These are phyloP conservation scores for Plantago lanceolata DNA, from an alignment of 305 asterid species.

Conservation along the genomic window DNA sequence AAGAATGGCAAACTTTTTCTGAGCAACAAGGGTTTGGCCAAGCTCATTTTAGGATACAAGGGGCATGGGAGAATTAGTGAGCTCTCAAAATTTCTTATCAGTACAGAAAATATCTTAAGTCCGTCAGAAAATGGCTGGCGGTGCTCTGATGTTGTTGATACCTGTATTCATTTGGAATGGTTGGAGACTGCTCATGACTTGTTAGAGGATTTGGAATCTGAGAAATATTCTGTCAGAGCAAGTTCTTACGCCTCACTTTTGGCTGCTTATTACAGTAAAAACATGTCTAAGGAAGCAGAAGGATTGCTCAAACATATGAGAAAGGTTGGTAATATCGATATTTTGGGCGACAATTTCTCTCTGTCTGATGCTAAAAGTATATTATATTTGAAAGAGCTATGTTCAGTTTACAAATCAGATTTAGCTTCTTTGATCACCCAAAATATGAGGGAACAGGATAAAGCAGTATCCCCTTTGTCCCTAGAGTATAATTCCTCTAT, in stretches of 20 bases:
- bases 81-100: slow-evolving; percentile 55
- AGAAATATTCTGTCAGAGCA: slow-evolving; percentile 31
- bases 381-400: slow-evolving; percentile 24
- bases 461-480: slow-evolving; percentile 27
- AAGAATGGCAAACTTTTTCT: slow-evolving; percentile 53
- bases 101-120: slow-evolving; percentile 35
- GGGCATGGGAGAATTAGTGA: slow-evolving; percentile 44
- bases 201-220: slow-evolving; percentile 66
- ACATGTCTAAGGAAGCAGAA: slow-evolving; percentile 66
- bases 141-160: slow-evolving; percentile 49
- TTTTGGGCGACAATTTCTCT: slow-evolving; percentile 24
- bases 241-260: slow-evolving; percentile 49
- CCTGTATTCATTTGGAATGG: slow-evolving; percentile 72
- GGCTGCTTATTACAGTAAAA: slow-evolving; percentile 42
- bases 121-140: slow-evolving; percentile 30
- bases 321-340: slow-evolving; percentile 25
- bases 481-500: slow-evolving; percentile 58
- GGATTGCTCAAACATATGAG: slow-evolving; percentile 44
- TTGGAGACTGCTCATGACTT: slow-evolving; percentile 86
- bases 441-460: slow-evolving; percentile 38
- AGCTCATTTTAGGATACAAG: slow-evolving; percentile 48
- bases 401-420: slow-evolving; percentile 24
- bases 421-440: slow-evolving; percentile 40
- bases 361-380: slow-evolving; percentile 24
- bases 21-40: slow-evolving; percentile 62